phyloP scores from a whole-genome alignment of 257 asterid species.

The Orobanche coerulescens region DNA sequence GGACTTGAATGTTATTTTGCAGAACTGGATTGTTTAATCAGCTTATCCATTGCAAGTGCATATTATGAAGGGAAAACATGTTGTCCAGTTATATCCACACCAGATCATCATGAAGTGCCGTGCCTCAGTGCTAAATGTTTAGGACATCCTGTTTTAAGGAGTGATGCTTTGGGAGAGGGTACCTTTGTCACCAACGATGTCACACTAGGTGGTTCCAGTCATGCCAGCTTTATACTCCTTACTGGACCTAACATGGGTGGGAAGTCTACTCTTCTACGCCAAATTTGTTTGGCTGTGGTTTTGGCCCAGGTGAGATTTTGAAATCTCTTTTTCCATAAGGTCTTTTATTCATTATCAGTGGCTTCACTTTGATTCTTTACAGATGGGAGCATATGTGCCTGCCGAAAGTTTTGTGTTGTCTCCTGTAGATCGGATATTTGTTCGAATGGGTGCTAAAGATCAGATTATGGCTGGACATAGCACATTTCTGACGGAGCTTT shows the following conservation, averaged over 20 bases:
- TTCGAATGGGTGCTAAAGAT: slow-evolving; percentile 98
- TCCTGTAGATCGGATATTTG: slow-evolving; percentile 79
- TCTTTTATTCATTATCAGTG: slow-evolving; percentile 17
- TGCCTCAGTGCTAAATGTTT: slow-evolving; percentile 55
- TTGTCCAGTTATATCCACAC: slow-evolving; percentile 50
- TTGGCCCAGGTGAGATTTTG: slow-evolving; percentile 70
- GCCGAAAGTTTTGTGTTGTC: slow-evolving; percentile 69
- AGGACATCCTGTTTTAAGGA: slow-evolving; percentile 86
- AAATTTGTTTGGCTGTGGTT: slow-evolving; percentile 86
- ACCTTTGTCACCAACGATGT: slow-evolving; percentile 80
- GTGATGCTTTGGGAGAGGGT: slow-evolving; percentile 74
- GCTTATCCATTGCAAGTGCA: slow-evolving; percentile 79
- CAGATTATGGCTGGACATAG: slow-evolving; percentile 95
- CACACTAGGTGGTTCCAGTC: slow-evolving; percentile 63
- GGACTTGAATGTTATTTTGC: slow-evolving; percentile 34
- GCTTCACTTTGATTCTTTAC: slow-evolving; percentile 28
- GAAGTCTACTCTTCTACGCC: slow-evolving; percentile 93
- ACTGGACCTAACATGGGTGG: slow-evolving; percentile 99
- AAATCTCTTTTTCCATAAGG: slow-evolving; percentile 13
- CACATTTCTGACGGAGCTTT: slow-evolving; percentile 88
- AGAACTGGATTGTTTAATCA: slow-evolving; percentile 93
- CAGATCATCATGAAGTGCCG: slow-evolving; percentile 50
- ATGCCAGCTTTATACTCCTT: slow-evolving; percentile 73
- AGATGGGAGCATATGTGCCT: slow-evolving; percentile 97
- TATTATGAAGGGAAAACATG: slow-evolving; percentile 77